Percentiles rank a stretch among this genome's conserved stretches.
These are phyloP conservation scores for Thelonectria blattea DNA, from an alignment of 2,329 filamentous ascomycete genomes.

Conservation along the genomic window DNA sequence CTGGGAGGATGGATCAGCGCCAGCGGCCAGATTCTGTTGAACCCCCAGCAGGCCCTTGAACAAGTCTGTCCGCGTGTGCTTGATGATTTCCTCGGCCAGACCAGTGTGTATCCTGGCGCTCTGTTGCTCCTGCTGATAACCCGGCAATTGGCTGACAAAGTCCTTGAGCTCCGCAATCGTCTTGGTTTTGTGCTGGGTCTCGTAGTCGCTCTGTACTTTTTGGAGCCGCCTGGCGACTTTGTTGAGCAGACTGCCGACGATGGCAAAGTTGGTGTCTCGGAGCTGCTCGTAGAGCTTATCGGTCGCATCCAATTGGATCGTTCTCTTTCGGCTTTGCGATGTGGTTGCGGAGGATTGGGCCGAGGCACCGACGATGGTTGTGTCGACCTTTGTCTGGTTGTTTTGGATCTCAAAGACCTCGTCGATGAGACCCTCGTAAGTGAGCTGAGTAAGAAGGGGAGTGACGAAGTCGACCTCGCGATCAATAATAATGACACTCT, in stretches of 20 bases:
- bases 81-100: slow-evolving; percentile 93
- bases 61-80: slow-evolving; percentile 85
- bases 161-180: slow-evolving; percentile 90
- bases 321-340: slow-evolving; percentile 74
- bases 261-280: slow-evolving; percentile 92
- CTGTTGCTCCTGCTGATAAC: slow-evolving; percentile 91
- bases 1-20: slow-evolving; percentile 85
- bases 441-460: slow-evolving; percentile 89
- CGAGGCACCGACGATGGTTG: slow-evolving; percentile 81
- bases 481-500: slow-evolving; percentile 93
- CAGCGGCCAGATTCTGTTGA: slow-evolving; percentile 92
- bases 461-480: slow-evolving; percentile 95
- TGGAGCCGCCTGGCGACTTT: slow-evolving; percentile 87
- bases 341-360: slow-evolving; percentile 65
- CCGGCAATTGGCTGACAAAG: slow-evolving; percentile 92
- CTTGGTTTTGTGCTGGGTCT: slow-evolving; percentile 86
- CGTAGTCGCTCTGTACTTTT: slow-evolving; percentile 83
- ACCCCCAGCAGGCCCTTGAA: slow-evolving; percentile 91
- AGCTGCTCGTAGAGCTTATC: slow-evolving; percentile 89
- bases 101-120: slow-evolving; percentile 92
- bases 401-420: slow-evolving; percentile 91
- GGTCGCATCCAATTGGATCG: slow-evolving; percentile 85
- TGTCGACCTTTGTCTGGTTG: slow-evolving; percentile 92
- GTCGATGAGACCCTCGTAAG: slow-evolving; percentile 94
- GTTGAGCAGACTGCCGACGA: slow-evolving; percentile 87